Conservation (phyloP, 805 yeast species). For the Myxozyma neotropica region DNA sequence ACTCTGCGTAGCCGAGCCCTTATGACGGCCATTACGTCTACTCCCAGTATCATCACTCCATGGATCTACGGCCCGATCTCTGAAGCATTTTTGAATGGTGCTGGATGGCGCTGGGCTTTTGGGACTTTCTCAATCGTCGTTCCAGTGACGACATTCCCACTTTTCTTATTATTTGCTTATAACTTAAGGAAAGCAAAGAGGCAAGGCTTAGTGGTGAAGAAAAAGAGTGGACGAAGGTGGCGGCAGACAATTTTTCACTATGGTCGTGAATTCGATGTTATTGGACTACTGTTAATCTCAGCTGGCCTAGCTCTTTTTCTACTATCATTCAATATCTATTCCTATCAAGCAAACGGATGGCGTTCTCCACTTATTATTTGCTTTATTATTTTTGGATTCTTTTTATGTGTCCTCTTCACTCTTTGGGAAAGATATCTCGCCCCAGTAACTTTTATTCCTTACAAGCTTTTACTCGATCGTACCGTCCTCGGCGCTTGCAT, state of each 20-base stretch:
- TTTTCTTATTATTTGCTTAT: background rate
- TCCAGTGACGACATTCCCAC: background rate
- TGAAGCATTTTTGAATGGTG: background rate
- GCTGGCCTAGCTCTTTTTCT: conserved; percentile 45
- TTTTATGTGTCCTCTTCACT: conserved; percentile 51
- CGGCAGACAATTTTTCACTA: background rate
- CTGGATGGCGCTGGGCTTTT: background rate
- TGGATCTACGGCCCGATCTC: background rate
- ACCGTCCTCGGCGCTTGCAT: conserved; percentile 64
- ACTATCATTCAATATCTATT: conserved; percentile 42
- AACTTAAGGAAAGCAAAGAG: background rate
- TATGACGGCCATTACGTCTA: background rate
- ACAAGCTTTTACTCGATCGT: conserved; percentile 56
- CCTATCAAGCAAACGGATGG: conserved; percentile 37
- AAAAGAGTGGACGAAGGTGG: background rate
- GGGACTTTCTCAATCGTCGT: background rate
- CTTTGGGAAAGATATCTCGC: conserved; percentile 59
- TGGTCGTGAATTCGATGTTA: conserved; percentile 20
- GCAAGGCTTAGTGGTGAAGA: background rate
- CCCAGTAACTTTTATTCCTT: conserved; percentile 60
- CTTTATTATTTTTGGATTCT: conserved; percentile 52
- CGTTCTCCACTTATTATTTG: conserved; percentile 43
- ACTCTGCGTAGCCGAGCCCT: background rate
- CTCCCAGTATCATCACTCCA: conserved; percentile 1
- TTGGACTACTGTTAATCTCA: conserved; percentile 44